Conservation (phyloP, 2,329 filamentous ascomycete genomes). For the Fusarium burgessii region DNA sequence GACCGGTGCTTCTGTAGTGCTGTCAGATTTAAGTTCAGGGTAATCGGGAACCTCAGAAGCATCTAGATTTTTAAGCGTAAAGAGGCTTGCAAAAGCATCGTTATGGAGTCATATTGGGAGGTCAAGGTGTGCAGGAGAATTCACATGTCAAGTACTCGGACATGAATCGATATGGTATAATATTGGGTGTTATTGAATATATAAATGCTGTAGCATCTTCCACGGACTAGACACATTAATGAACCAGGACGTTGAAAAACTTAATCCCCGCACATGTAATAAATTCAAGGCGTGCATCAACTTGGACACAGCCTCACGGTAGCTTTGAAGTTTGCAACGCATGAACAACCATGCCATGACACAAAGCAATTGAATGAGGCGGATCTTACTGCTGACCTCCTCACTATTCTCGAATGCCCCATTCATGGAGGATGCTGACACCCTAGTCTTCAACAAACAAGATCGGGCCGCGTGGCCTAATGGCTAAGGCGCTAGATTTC, state of each 20-base stretch:
- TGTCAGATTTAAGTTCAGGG: background rate
- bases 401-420: background rate
- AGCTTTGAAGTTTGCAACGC: background rate
- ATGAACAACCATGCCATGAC: background rate
- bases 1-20: constrained; percentile 8
- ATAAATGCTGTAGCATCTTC: too few species aligned
- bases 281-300: too few species aligned
- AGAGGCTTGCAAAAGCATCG: too few species aligned
- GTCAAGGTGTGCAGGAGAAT: background rate
- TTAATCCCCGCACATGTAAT: too few species aligned
- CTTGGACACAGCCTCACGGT: background rate
- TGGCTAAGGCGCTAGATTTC: constrained; percentile 55
- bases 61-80: background rate
- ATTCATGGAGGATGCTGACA: background rate
- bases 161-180: too few species aligned
- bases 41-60: background rate
- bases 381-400: background rate
- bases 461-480: constrained; percentile 51
- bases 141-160: too few species aligned
- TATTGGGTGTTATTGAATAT: too few species aligned
- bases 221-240: too few species aligned
- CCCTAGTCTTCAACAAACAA: constrained; percentile 11
- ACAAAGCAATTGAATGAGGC: background rate
- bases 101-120: background rate
- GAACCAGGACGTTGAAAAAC: too few species aligned